Base-by-base conservation (phyloP, 1,139 yeast genomes). In the Geotrichum cucujoidarum region DNA sequence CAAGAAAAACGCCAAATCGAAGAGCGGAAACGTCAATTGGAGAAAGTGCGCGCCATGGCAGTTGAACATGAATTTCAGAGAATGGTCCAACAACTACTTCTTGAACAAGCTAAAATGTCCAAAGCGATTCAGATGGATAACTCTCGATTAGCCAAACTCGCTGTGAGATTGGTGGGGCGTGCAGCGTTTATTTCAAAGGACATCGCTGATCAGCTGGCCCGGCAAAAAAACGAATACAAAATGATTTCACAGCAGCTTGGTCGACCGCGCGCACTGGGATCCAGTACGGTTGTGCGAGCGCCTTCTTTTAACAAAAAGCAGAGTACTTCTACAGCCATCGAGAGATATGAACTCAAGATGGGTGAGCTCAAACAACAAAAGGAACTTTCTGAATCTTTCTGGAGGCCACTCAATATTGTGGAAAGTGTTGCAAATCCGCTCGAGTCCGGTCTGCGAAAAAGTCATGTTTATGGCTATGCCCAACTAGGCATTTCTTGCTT, bases 221-320 rank as follows among this genome's bases (percentile, higher is more conserved):
- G 53, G 31, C 47, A 55, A 17, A 51, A 50, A 22, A 54, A 57
- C 29, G 64, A 63, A 45, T 55, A 52, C 45, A 43, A 50, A 18
- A 44, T 40, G 27, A 63, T 64, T 6, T 40, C 54, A 2, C 50
- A 50, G 25, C 50, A 53, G 41, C 52, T 62, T 24, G 65, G 65
- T 2, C 48, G 53, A n/a, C 56, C 59, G 13, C 36, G 48, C 14
- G 36, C 31, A 27, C 21, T 42, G 3, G 37, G 14, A 41, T 39
- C 8, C 39, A 31, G 43, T 72, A 54, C 74, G 70, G 57, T 67
- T 66, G 44, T 53, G 71, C 40, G 2, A 20, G 30, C 31, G 29
- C 16, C 40, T 10, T 16, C 31, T 4, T 30, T 29, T 16, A 17
- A 13, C 10, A 27, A 20, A 17, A 24, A 39, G 16, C 20, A 18